These are phyloP conservation scores for Helminthosporium solani DNA, from an alignment of 2,329 filamentous ascomycete species.

Conservation along the genomic window DNA sequence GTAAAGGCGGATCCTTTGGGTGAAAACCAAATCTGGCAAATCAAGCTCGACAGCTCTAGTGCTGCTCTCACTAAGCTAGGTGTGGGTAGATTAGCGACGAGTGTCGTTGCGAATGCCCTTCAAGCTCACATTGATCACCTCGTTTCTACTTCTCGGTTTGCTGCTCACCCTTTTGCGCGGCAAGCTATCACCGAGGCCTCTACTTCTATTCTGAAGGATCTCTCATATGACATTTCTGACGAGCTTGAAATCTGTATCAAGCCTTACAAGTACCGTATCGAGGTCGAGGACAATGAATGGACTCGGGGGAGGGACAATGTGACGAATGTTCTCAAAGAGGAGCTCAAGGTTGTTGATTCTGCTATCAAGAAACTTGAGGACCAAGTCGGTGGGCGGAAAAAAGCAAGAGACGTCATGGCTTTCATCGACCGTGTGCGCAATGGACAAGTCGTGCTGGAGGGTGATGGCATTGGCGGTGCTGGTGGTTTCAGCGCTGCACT, in stretches of 20 bases:
- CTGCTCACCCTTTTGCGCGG: conserved; percentile 85
- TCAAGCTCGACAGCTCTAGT: conserved; percentile 89
- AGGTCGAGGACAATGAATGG: conserved; percentile 92
- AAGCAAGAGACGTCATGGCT: conserved; percentile 81
- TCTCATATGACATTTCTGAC: conserved; percentile 95
- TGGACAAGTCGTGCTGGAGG: conserved; percentile 81
- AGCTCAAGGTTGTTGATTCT: conserved; percentile 78
- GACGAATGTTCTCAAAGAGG: conserved; percentile 76
- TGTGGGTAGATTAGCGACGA: conserved; percentile 88
- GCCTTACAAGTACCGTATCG: conserved; percentile 97
- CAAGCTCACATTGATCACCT: conserved; percentile 80
- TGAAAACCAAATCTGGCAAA: conserved; percentile 85
- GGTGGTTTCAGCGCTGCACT: conserved; percentile 91
- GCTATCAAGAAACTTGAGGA: conserved; percentile 76
- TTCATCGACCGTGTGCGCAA: conserved; percentile 90
- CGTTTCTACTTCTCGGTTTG: conserved; percentile 78
- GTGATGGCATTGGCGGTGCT: conserved; percentile 78
- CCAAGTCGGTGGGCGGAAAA: conserved; percentile 75
- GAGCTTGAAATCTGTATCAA: conserved; percentile 99
- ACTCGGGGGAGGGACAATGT: conserved; percentile 80
- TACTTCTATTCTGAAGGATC: conserved; percentile 84
- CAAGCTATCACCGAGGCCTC: conserved; percentile 92
- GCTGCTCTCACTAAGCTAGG: conserved; percentile 91
- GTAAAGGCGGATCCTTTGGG: conserved; percentile 72
- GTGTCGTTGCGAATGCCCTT: conserved; percentile 83